These are phyloP conservation scores for Bertia moriformis DNA, from an alignment of 2,329 filamentous ascomycete species.

Conservation along the genomic window DNA sequence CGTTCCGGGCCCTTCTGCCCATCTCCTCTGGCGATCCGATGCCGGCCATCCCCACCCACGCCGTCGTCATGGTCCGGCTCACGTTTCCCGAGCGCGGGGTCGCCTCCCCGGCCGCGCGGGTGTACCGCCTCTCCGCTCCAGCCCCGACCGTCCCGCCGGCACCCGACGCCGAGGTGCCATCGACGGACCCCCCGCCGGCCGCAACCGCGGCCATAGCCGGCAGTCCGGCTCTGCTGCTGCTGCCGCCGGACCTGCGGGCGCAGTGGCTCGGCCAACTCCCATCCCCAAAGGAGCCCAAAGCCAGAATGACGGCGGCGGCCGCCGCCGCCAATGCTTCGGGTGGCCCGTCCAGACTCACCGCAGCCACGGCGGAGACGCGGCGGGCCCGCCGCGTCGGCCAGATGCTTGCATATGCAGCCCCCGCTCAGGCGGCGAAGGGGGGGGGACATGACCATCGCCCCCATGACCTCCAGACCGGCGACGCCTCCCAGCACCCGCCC, in stretches of 20 bases:
- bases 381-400: neutral
- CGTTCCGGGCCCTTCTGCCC: constrained; percentile 18
- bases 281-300: no score
- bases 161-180: neutral
- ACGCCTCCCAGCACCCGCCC: neutral
- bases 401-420: neutral
- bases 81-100: constrained; percentile 57
- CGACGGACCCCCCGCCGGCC: neutral
- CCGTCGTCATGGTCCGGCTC: constrained; percentile 49
- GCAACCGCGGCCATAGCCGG: neutral
- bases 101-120: constrained; percentile 57
- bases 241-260: neutral
- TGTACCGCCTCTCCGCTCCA: constrained; percentile 66
- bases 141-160: constrained; percentile 10
- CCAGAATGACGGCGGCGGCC: neutral
- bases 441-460: neutral
- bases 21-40: no score
- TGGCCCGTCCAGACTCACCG: neutral
- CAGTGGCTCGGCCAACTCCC: neutral
- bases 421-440: neutral
- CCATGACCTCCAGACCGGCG: no score
- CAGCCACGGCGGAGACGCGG: neutral
- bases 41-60: constrained; percentile 9
- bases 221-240: neutral
- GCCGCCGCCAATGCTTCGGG: neutral